A percentile compares a stretch with the other conserved stretches of the same genome.
These are phyloP conservation scores for Porcisia deanei DNA, from an alignment of 208 protist species.

Conservation along the genomic window DNA sequence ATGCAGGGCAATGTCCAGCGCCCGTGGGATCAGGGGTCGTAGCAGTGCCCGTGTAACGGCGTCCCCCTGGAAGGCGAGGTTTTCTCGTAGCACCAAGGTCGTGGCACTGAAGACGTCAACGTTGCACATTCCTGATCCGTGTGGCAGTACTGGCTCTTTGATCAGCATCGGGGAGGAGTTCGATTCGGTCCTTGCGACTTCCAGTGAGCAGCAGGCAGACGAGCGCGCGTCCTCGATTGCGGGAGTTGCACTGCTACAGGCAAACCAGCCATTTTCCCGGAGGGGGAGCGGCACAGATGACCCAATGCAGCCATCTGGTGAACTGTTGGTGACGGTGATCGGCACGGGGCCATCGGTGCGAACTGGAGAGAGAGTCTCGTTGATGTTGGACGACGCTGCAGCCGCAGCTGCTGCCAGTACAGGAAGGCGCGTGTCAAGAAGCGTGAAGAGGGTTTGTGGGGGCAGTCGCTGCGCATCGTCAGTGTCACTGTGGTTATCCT, in stretches of 20 bases:
- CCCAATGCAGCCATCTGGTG: too few species aligned
- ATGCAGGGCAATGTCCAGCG: constrained; percentile 49
- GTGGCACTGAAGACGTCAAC: background rate
- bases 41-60: constrained; percentile 34
- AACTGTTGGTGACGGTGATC: background rate
- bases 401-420: constrained; percentile 10
- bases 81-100: background rate
- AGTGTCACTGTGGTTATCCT: background rate
- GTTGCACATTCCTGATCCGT: background rate
- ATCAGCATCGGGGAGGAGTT: background rate
- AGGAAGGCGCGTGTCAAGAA: constrained; percentile 20
- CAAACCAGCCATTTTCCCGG: background rate
- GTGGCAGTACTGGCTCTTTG: background rate
- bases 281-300: too few species aligned
- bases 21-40: constrained; percentile 44
- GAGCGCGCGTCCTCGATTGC: too few species aligned
- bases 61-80: constrained; percentile 25
- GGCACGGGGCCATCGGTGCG: background rate
- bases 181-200: background rate
- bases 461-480: constrained; percentile 6
- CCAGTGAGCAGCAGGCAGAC: too few species aligned
- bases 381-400: background rate
- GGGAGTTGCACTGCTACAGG: background rate
- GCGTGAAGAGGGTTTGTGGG: constrained; percentile 19
- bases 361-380: background rate